Base-by-base conservation (phyloP, 2,329 filamentous ascomycete genomes). In the Pyrenochaeta sp. region DNA sequence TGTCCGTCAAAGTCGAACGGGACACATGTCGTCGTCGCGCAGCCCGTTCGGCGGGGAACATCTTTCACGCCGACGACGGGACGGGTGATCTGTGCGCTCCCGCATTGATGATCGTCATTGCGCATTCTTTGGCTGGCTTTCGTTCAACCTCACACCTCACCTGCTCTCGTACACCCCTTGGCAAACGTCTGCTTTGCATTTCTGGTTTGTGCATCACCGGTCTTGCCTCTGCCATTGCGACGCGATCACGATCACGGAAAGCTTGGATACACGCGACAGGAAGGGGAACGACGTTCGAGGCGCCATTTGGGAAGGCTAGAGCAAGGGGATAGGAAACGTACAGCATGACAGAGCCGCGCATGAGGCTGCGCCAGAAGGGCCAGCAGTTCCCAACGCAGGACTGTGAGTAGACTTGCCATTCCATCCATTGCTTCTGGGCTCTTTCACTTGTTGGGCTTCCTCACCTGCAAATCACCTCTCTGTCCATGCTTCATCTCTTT, bases 271-370 rank as follows among this genome's bases (percentile, higher is more conserved):
- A 11, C 39, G 39, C 20, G 39, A 29, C 39, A 29, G 4, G 35
- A 12, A 15, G 35, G 20, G 35, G 12, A 20, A 37, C 35, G n/a
- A 10, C 39, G 3, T 10, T 12, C 10, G n/a, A 41, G 18, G 14
- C 10, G 14, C 10, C 7, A 29, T 41, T 21, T 29, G 23, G 6
- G 10, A 42, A 23, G 2, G 27, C 12, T 10, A 21, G 37, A 40
- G 37, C 3, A 18, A 30, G 40, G 18, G 15, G 23, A 45, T 35
- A 45, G 47, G 7, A 23, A 31, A 33, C 17, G 17, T 44, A 43
- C 57, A 69, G 18, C 15, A 82, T 82, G 79, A 77, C 79, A 15
- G 80, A 82, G 66, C 79, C 79, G 45, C 79, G 80, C 61, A 78
- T 79, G 74, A 74, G 80, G 45, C 67, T 75, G 60, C 78, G 80